phyloP scores from a whole-genome alignment of 371 early-diverging fungal species.

The Actinomucor elegans region DNA sequence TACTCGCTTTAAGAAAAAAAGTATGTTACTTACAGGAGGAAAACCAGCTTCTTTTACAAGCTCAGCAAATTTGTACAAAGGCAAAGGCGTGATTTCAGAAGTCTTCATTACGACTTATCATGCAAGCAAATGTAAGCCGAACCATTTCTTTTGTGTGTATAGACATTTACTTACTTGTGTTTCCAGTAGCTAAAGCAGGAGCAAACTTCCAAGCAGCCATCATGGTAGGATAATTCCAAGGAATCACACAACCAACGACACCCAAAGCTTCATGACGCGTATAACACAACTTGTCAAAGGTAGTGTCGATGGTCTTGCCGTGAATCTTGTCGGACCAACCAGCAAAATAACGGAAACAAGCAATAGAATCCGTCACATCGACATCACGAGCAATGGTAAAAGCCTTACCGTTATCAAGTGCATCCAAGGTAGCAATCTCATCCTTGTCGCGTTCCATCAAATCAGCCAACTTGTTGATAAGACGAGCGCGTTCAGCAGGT shows the following conservation, averaged over 20 bases:
- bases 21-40: conserved; percentile 40
- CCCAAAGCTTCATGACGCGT: conserved; percentile 80
- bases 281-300: conserved; percentile 71
- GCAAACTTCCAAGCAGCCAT: conserved; percentile 86
- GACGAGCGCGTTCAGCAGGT: conserved; percentile 46
- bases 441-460: conserved; percentile 70
- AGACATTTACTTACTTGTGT: conserved; percentile 55
- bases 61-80: conserved; percentile 46
- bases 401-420: conserved; percentile 85
- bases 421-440: conserved; percentile 79
- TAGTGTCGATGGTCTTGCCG: conserved; percentile 32
- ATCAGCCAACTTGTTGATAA: conserved; percentile 65
- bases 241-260: conserved; percentile 73
- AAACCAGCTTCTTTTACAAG: conserved; percentile 49
- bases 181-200: conserved; percentile 79
- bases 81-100: conserved; percentile 57
- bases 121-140: neutral
- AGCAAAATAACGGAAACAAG: conserved; percentile 77
- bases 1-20: too few species aligned
- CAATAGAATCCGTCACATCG: conserved; percentile 69
- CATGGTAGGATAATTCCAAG: conserved; percentile 58
- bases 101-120: conserved; percentile 28
- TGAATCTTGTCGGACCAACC: conserved; percentile 63
- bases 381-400: conserved; percentile 59
- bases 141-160: neutral